Evolutionary conservation across 108 stramenopile species (phyloP).

Genomic region (Discostella pseudostelligera): DNA sequence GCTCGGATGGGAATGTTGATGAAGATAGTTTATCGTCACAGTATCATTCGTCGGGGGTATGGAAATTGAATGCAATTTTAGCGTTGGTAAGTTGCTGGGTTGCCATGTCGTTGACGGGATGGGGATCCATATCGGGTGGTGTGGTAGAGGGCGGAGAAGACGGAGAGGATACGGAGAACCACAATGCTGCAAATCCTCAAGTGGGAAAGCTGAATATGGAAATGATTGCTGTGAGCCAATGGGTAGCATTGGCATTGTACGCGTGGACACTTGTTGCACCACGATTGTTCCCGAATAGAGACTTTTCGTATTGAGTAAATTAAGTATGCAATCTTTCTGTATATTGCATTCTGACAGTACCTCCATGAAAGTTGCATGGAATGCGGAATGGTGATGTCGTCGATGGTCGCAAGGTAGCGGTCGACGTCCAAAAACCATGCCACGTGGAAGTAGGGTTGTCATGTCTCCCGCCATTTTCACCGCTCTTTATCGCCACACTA

Average conservation of each 20-base stretch:
- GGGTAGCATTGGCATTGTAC: conserved; percentile 82
- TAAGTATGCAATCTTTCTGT: no score
- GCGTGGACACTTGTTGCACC: conserved; percentile 91
- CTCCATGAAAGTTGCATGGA: no score
- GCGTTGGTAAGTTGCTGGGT: conserved; percentile 78
- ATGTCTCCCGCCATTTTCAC: no score
- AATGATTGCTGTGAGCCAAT: conserved; percentile 87
- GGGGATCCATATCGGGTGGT: conserved; percentile 70
- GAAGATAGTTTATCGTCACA: conserved; percentile 25
- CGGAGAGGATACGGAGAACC: conserved; percentile 45
- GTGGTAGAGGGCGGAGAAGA: conserved; percentile 6
- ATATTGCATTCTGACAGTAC: no score
- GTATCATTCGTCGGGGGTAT: conserved; percentile 43
- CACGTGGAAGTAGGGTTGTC: no score
- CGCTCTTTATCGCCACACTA: no score
- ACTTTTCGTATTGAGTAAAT: conserved; percentile 50
- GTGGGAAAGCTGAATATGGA: conserved; percentile 87
- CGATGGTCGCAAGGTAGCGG: no score
- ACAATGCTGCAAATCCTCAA: conserved; percentile 80
- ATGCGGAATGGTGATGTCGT: no score
- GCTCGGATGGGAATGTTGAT: conserved; percentile 19
- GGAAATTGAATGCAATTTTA: conserved; percentile 91
- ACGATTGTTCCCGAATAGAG: conserved; percentile 83
- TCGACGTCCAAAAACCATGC: no score
- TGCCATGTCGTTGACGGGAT: conserved; percentile 92